Conservation (phyloP, 345 rosid species). For the Gossypium sturtianum region DNA sequence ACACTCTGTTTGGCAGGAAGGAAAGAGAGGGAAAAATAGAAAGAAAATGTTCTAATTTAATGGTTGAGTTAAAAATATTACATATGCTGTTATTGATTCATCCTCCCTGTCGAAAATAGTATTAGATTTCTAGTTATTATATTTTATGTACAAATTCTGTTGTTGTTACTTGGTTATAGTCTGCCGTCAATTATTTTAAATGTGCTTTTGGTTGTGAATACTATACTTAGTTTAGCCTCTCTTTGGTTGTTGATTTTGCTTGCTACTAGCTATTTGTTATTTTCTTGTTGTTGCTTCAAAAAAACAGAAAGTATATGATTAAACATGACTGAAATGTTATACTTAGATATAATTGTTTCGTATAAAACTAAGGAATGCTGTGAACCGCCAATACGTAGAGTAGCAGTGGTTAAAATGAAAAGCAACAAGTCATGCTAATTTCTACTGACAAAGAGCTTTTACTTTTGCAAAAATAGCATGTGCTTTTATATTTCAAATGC, state of each 20-base stretch:
- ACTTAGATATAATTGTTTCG: background rate
- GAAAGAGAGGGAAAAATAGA: background rate
- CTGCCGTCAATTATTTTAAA: background rate
- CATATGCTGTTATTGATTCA: background rate
- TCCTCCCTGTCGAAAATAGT: background rate
- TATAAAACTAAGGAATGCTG: background rate
- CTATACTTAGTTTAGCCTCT: background rate
- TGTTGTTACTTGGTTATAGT: background rate
- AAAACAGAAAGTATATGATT: background rate
- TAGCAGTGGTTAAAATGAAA: background rate
- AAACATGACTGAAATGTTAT: background rate
- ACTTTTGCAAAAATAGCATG: background rate
- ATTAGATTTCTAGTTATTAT: background rate
- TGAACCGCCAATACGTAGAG: background rate
- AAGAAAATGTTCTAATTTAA: background rate
- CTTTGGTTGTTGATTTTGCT: background rate
- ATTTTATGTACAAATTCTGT: background rate
- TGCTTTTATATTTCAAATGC: constrained; percentile 1
- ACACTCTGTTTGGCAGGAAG: background rate
- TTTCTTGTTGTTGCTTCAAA: background rate
- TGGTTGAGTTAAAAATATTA: background rate
- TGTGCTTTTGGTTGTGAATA: background rate
- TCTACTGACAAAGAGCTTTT: background rate
- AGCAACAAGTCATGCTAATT: background rate
- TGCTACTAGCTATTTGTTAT: background rate